These are phyloP conservation scores for Colletotrichum sp. DNA, from an alignment of 2,329 filamentous ascomycete genomes.

Conservation along the genomic window DNA sequence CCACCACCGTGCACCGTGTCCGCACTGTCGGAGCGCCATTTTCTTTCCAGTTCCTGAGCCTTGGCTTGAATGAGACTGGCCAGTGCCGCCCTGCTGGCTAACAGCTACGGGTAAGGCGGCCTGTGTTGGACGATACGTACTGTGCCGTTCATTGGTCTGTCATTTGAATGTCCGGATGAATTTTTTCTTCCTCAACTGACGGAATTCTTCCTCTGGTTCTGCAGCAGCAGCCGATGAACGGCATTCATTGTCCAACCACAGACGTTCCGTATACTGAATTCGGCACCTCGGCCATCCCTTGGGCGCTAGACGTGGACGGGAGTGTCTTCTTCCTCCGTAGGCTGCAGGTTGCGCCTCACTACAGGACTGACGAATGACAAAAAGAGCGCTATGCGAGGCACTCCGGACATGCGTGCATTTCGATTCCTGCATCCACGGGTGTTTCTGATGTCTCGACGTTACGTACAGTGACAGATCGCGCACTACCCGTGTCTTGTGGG, in stretches of 20 bases:
- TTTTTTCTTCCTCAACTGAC: background rate
- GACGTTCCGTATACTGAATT: background rate
- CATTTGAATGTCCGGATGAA: background rate
- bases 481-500: background rate
- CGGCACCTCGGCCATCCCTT: slow-evolving; percentile 11
- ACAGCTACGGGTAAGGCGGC: background rate
- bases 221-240: slow-evolving; percentile 4
- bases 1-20: background rate
- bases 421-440: background rate
- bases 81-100: background rate
- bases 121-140: background rate
- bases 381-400: background rate
- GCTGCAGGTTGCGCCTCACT: background rate
- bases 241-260: slow-evolving; percentile 12
- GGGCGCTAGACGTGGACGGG: background rate
- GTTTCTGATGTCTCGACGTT: background rate
- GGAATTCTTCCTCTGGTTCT: background rate
- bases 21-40: slow-evolving; percentile 13
- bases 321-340: background rate
- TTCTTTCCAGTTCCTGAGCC: background rate
- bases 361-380: background rate
- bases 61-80: background rate
- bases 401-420: background rate
- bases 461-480: background rate
- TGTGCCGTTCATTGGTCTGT: background rate